Conservation (phyloP, 1,284 basidiomycete species). For the Kwoniella shivajii region DNA sequence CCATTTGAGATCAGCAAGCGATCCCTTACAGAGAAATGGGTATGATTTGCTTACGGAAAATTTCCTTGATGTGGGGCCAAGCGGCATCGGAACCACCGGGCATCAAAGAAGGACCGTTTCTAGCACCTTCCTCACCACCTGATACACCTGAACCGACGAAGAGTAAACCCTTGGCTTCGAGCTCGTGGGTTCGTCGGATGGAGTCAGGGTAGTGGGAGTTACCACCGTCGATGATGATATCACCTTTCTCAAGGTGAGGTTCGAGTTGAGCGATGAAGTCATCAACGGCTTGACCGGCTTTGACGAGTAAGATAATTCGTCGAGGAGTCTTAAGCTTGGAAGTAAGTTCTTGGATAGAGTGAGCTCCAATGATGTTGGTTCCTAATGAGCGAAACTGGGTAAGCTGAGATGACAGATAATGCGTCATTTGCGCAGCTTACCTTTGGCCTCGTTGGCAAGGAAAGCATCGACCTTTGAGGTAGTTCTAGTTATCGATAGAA, state of each 20-base stretch:
- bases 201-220: constrained; percentile 99
- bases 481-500: constrained; percentile 59
- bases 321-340: constrained; percentile 61
- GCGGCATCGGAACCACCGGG: constrained; percentile 93
- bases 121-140: constrained; percentile 98
- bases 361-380: constrained; percentile 91
- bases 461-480: constrained; percentile 95
- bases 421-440: too few species aligned
- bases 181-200: constrained; percentile 89
- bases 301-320: constrained; percentile 89
- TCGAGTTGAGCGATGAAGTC: constrained; percentile 62
- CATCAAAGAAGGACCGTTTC: constrained; percentile 98
- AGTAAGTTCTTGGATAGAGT: constrained; percentile 85
- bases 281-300: constrained; percentile 64
- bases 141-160: constrained; percentile 99
- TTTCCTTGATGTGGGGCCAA: constrained; percentile 96
- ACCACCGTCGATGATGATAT: constrained; percentile 99
- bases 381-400: constrained; percentile 59
- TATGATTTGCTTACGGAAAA: constrained; percentile 73
- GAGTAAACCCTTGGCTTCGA: constrained; percentile 90
- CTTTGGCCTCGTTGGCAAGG: constrained; percentile 96
- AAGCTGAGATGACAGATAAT: not conserved
- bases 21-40: not conserved
- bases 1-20: not conserved
- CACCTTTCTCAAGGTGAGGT: constrained; percentile 64